Percentiles rank a stretch among this genome's conserved stretches.
These are phyloP conservation scores for Styphnolobium japonicum DNA, from an alignment of 306 rosid genomes.

Conservation along the genomic window DNA sequence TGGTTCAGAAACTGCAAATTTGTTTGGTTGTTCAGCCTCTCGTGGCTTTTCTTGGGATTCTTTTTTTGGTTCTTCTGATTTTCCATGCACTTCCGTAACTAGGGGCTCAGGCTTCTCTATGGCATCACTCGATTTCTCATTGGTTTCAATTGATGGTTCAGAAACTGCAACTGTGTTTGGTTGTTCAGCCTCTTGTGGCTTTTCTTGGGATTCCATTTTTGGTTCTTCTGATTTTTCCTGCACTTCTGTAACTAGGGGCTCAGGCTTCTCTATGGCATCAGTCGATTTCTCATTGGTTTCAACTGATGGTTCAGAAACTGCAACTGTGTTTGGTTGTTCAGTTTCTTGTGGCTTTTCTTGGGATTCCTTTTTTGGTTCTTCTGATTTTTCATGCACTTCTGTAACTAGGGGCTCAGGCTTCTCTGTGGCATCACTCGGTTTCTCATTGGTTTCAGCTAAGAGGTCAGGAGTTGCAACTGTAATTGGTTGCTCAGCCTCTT, in stretches of 20 bases:
- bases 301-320: neutral
- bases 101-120: neutral
- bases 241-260: conserved; percentile 8
- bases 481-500: neutral
- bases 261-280: neutral
- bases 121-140: neutral
- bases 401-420: neutral
- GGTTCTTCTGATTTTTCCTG: conserved; percentile 17
- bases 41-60: neutral
- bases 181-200: neutral
- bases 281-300: conserved; percentile 26
- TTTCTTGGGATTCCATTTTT: neutral
- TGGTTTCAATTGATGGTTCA: neutral
- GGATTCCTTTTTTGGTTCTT: neutral
- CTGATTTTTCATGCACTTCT: conserved; percentile 12
- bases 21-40: neutral
- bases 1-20: neutral
- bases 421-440: neutral
- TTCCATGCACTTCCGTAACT: neutral
- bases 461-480: neutral
- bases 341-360: neutral
- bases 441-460: conserved; percentile 15
- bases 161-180: neutral
- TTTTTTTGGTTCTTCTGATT: neutral
- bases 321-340: neutral